Conservation (phyloP, 176 grass and related monocot genomes). For the Pontederia paniculata region DNA sequence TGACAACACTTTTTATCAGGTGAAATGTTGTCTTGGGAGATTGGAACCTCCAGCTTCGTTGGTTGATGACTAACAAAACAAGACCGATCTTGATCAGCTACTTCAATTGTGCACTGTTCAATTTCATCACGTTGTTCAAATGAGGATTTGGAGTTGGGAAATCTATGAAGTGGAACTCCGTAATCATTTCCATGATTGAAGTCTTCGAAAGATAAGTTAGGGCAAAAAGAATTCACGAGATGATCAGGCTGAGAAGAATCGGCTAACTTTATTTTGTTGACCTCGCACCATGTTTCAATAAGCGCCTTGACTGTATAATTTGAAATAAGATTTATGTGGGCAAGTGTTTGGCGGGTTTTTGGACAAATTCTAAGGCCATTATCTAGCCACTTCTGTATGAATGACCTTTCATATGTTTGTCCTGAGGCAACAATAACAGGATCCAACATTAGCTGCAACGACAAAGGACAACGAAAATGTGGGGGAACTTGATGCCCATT, state of each 20-base stretch:
- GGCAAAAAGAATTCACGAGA: slow-evolving; percentile 15
- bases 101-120: slow-evolving; percentile 19
- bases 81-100: slow-evolving; percentile 17
- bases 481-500: slow-evolving; percentile 28
- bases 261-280: slow-evolving; percentile 24
- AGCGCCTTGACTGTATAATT: slow-evolving; percentile 43
- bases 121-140: slow-evolving; percentile 14
- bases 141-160: slow-evolving; percentile 16
- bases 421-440: slow-evolving; percentile 44
- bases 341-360: slow-evolving; percentile 23
- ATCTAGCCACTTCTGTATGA: slow-evolving; percentile 45
- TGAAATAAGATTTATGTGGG: slow-evolving; percentile 30
- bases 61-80: slow-evolving; percentile 5
- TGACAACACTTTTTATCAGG: slow-evolving; percentile 25
- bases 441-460: slow-evolving; percentile 38
- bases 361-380: slow-evolving; percentile 35
- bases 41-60: neutral
- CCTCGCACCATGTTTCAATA: slow-evolving; percentile 36
- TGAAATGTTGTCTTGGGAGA: slow-evolving; percentile 9
- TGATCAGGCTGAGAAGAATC: slow-evolving; percentile 1
- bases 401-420: slow-evolving; percentile 43
- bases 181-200: neutral
- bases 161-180: slow-evolving; percentile 6
- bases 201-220: neutral
- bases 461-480: slow-evolving; percentile 41